A percentile compares a stretch with the other conserved stretches of the same genome.
Conservation (phyloP, 2,329 filamentous ascomycete genomes). For the Parafenestella ontariensis region DNA sequence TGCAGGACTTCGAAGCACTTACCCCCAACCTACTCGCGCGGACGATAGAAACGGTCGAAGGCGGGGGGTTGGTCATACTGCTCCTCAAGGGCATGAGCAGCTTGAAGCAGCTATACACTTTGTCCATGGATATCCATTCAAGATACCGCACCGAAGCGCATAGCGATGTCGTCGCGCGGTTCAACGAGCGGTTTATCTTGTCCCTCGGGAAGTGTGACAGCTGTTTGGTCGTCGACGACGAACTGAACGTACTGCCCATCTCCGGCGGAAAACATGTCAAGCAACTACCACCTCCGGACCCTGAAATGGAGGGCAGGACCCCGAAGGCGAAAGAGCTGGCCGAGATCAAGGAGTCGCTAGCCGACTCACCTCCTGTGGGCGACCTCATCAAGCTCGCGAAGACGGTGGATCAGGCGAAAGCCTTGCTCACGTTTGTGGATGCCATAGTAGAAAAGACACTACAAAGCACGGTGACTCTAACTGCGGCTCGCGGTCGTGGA, state of each 20-base stretch:
- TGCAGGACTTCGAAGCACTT: slow-evolving; percentile 97
- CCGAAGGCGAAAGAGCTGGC: slow-evolving; percentile 78
- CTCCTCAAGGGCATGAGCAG: slow-evolving; percentile 96
- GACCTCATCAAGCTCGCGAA: slow-evolving; percentile 83
- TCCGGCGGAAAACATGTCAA: slow-evolving; percentile 93
- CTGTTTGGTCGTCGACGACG: slow-evolving; percentile 95
- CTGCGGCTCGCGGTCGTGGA: slow-evolving; percentile 90
- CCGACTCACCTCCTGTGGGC: slow-evolving; percentile 85
- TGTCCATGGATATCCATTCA: slow-evolving; percentile 98
- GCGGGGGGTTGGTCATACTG: slow-evolving; percentile 88
- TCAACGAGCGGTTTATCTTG: slow-evolving; percentile 97
- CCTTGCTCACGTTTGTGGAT: slow-evolving; percentile 94
- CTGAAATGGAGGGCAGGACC: slow-evolving; percentile 74
- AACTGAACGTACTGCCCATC: slow-evolving; percentile 95
- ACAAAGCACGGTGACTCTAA: slow-evolving; percentile 90
- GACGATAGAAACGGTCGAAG: slow-evolving; percentile 97
- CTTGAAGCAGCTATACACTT: slow-evolving; percentile 93
- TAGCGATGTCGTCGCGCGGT: slow-evolving; percentile 90
- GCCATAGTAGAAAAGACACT: slow-evolving; percentile 96
- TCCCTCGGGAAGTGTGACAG: slow-evolving; percentile 94
- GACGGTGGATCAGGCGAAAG: slow-evolving; percentile 95
- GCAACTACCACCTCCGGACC: slow-evolving; percentile 76
- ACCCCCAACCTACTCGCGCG: slow-evolving; percentile 96
- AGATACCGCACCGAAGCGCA: slow-evolving; percentile 96
- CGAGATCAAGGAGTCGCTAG: slow-evolving; percentile 83